Evolutionary conservation across 2,329 filamentous ascomycete species (phyloP).

Genomic region (Colletotrichum sp.): DNA sequence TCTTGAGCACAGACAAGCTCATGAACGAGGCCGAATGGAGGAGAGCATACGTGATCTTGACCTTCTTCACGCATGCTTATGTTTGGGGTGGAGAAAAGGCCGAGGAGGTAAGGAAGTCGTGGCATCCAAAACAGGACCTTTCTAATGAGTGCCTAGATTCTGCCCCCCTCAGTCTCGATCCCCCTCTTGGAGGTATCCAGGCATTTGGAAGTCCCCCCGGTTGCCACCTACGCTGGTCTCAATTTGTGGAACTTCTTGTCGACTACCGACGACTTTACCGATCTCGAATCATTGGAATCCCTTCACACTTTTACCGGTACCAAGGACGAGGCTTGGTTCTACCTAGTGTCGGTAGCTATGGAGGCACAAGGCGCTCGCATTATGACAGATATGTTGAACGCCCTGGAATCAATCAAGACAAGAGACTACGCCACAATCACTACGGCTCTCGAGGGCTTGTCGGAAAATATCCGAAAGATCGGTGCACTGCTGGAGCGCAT

Average conservation of each 20-base stretch:
- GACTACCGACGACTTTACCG: conserved; percentile 56
- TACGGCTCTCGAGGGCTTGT: conserved; percentile 68
- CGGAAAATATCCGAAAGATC: conserved; percentile 71
- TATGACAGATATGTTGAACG: conserved; percentile 78
- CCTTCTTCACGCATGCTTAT: conserved; percentile 83
- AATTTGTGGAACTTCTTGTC: conserved; percentile 91
- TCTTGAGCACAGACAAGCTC: conserved; percentile 71
- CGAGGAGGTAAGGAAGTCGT: conserved; percentile 62
- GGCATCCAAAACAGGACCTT: neutral
- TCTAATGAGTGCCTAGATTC: conserved; percentile 41
- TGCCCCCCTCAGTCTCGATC: conserved; percentile 79
- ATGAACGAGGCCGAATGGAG: conserved; percentile 75
- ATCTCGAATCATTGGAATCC: conserved; percentile 72
- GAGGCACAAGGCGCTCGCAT: conserved; percentile 80
- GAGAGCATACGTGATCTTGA: conserved; percentile 79
- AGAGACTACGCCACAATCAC: conserved; percentile 67
- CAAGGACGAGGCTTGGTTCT: conserved; percentile 93
- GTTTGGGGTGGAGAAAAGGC: conserved; percentile 86
- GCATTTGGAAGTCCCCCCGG: conserved; percentile 81
- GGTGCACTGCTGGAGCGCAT: conserved; percentile 76
- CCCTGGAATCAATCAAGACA: conserved; percentile 71
- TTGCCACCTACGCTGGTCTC: conserved; percentile 87
- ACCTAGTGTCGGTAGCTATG: conserved; percentile 86
- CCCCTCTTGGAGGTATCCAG: conserved; percentile 76
- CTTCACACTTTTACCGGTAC: conserved; percentile 88